A percentile compares a stretch with the other conserved stretches of the same genome.
Evolutionary conservation across 116 monocot genomes (phyloP).

Genomic region (Posidonia oceanica): DNA sequence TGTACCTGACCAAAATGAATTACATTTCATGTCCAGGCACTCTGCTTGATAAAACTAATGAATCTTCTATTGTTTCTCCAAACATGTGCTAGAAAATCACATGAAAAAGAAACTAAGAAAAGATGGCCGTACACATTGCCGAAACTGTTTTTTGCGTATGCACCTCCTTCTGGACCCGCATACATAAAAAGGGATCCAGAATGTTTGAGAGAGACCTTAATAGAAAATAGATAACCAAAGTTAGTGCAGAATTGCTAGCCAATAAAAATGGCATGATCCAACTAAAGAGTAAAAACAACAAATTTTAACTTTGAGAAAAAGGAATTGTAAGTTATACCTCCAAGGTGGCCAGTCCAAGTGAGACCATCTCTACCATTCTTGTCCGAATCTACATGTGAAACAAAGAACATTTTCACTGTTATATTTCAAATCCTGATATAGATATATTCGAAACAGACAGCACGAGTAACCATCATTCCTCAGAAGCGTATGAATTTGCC

Average conservation of each 20-base stretch:
- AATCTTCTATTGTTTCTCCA: not conserved
- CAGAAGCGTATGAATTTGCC: too few relatives aligned
- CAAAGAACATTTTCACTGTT: too few relatives aligned
- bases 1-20: conserved; percentile 45
- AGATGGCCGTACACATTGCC: conserved; percentile 69
- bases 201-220: conserved; percentile 95
- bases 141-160: conserved; percentile 99
- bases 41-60: not conserved
- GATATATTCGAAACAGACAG: too few relatives aligned
- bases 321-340: conserved; percentile 42
- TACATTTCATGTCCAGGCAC: not conserved
- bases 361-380: conserved; percentile 97
- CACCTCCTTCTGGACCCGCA: conserved; percentile 95
- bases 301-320: too few relatives aligned
- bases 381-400: conserved; percentile 46
- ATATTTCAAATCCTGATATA: too few relatives aligned
- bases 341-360: conserved; percentile 61
- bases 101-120: not conserved
- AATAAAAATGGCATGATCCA: not conserved
- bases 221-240: not conserved
- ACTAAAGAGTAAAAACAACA: too few relatives aligned
- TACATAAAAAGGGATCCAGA: conserved; percentile 99
- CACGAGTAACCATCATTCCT: too few relatives aligned
- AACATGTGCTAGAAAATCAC: not conserved
- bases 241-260: not conserved